phyloP scores from a whole-genome alignment of 495 filamentous ascomycete species.

The Aspergillus mulundensis region DNA sequence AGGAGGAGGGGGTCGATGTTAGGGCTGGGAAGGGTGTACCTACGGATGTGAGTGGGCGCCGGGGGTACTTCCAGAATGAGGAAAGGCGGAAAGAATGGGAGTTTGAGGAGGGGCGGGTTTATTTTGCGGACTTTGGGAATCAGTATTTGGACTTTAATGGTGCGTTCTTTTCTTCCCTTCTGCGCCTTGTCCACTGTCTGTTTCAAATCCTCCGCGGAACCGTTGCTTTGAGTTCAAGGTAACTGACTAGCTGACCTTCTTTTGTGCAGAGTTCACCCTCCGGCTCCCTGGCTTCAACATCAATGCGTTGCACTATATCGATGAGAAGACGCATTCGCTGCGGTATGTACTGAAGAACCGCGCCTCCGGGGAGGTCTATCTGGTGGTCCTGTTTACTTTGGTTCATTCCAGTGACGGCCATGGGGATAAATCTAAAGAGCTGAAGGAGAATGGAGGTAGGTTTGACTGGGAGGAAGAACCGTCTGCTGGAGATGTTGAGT shows the following conservation, averaged over 20 bases:
- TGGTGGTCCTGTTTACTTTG: slow-evolving; percentile 76
- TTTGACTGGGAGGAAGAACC: slow-evolving; percentile 28
- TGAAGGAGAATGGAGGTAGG: slow-evolving; percentile 15
- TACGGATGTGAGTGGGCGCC: slow-evolving; percentile 48
- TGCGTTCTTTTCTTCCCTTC: slow-evolving; percentile 24
- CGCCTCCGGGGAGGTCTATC: slow-evolving; percentile 62
- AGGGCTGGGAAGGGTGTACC: slow-evolving; percentile 49
- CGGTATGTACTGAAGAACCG: slow-evolving; percentile 86
- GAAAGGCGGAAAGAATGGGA: slow-evolving; percentile 44
- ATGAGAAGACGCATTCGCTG: slow-evolving; percentile 70
- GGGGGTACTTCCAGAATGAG: slow-evolving; percentile 60
- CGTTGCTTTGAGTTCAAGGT: too few relatives aligned
- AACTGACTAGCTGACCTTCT: too few relatives aligned
- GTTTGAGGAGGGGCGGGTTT: slow-evolving; percentile 59
- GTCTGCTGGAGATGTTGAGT: slow-evolving; percentile 22
- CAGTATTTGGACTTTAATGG: slow-evolving; percentile 83
- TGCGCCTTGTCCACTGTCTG: too few relatives aligned
- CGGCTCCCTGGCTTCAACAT: slow-evolving; percentile 74
- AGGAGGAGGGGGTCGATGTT: slow-evolving; percentile 52
- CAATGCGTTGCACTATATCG: slow-evolving; percentile 74
- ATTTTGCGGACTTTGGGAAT: slow-evolving; percentile 84
- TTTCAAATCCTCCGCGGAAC: too few relatives aligned
- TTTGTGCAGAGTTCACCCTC: slow-evolving; percentile 64
- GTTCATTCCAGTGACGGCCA: slow-evolving; percentile 30
- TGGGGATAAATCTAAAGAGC: neutral